phyloP scores from a whole-genome alignment of 164 flowering plant genomes.

The Euptelea pleiosperma region DNA sequence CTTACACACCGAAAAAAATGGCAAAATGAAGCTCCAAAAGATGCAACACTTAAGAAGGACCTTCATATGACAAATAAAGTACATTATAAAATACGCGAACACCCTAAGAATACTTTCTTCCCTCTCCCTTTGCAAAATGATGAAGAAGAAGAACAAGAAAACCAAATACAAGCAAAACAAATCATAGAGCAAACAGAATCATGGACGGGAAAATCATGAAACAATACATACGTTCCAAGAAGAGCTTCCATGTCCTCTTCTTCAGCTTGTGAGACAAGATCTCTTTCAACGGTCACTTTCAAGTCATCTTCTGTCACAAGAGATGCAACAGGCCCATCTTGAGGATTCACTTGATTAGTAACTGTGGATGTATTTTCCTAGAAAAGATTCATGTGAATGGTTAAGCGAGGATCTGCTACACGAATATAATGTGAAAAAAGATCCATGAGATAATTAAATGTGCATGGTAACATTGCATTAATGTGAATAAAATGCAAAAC shows the following conservation, averaged over 20 bases:
- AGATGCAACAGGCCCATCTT: slow-evolving; percentile 58
- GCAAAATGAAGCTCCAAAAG: neutral
- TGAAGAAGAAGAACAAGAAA: neutral
- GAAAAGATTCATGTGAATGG: slow-evolving; percentile 5
- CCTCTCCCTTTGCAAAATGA: too few relatives aligned
- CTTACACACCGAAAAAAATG: neutral
- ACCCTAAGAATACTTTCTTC: too few relatives aligned
- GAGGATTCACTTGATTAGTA: slow-evolving; percentile 39
- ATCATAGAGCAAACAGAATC: neutral
- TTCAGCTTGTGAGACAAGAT: slow-evolving; percentile 85
- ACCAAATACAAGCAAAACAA: neutral
- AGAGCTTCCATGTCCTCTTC: slow-evolving; percentile 98
- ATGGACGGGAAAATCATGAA: neutral
- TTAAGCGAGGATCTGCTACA: neutral
- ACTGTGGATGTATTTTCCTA: slow-evolving; percentile 79
- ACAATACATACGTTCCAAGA: slow-evolving; percentile 69
- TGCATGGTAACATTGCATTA: too few relatives aligned
- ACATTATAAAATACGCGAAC: too few relatives aligned
- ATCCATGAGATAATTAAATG: too few relatives aligned
- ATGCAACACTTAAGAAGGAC: neutral
- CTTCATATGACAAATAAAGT: neutral
- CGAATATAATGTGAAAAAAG: neutral
- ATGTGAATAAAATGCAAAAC: too few relatives aligned
- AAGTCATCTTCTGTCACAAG: slow-evolving; percentile 56
- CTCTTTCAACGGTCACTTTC: slow-evolving; percentile 85